Percentiles rank a stretch among this genome's conserved stretches.
Conservation (phyloP, 257 asterid genomes). For the Solanum pimpinellifolium region DNA sequence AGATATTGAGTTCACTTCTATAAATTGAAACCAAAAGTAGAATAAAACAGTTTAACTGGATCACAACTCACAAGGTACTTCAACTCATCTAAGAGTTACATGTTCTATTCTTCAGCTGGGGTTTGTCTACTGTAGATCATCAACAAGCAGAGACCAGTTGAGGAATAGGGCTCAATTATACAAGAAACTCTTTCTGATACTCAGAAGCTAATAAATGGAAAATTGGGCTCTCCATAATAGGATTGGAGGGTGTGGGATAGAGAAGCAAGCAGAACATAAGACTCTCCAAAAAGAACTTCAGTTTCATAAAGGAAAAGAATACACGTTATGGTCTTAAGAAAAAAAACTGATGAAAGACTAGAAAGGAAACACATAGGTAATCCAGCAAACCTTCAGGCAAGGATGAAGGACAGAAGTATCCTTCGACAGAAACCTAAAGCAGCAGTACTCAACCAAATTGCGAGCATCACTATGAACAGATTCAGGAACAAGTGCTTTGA, state of each 20-base stretch:
- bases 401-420: constrained; percentile 73
- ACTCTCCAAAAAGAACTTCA: background rate
- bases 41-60: background rate
- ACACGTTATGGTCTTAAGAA: background rate
- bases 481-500: constrained; percentile 75
- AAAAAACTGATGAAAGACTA: background rate
- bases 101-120: background rate
- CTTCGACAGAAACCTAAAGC: constrained; percentile 87
- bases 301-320: background rate
- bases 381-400: constrained; percentile 54
- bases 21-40: background rate
- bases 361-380: background rate
- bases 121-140: background rate
- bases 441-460: constrained; percentile 84
- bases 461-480: constrained; percentile 62
- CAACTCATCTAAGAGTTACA: background rate
- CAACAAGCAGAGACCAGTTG: background rate
- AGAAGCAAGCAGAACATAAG: background rate
- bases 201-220: background rate
- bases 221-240: background rate
- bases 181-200: background rate
- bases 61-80: background rate
- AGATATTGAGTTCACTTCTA: background rate
- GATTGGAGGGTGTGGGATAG: background rate
- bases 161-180: background rate